Evolutionary conservation across 805 yeast species (phyloP).

Genomic region (Spathaspora girioi): DNA sequence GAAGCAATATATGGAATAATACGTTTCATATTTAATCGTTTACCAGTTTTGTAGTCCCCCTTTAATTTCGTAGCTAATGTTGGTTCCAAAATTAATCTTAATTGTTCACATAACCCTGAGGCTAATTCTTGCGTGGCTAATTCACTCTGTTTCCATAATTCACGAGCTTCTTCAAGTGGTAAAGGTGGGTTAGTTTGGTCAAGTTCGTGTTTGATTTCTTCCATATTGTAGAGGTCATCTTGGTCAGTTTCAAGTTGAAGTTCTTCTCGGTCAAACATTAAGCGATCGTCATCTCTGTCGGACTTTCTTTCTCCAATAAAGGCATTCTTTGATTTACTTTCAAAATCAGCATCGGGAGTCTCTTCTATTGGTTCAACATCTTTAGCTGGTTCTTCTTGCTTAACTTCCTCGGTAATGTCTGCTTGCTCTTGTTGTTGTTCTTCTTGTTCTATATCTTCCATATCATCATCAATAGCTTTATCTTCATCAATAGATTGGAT

Average conservation of each 20-base stretch:
- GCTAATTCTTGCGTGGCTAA: constrained; percentile 83
- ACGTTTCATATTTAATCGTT: constrained; percentile 93
- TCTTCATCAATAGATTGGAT: constrained; percentile 73
- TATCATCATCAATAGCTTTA: constrained; percentile 75
- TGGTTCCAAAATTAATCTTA: constrained; percentile 90
- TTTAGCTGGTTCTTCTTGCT: constrained; percentile 27
- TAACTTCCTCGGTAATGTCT: constrained; percentile 20
- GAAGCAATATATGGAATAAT: constrained; percentile 97
- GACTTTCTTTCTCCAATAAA: constrained; percentile 45
- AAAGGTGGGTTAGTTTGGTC: constrained; percentile 40
- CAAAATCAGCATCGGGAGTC: constrained; percentile 39
- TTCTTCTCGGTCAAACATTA: constrained; percentile 8
- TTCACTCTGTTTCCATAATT: constrained; percentile 81
- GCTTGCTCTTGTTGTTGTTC: constrained; percentile 9
- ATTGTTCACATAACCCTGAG: constrained; percentile 84
- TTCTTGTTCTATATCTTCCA: constrained; percentile 10
- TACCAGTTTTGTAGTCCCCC: constrained; percentile 97
- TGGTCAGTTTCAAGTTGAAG: constrained; percentile 14
- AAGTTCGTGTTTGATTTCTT: constrained; percentile 11
- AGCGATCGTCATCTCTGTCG: constrained; percentile 17
- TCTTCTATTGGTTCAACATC: constrained; percentile 22
- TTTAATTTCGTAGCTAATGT: constrained; percentile 90
- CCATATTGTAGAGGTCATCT: constrained; percentile 15
- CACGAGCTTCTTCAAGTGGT: constrained; percentile 62
- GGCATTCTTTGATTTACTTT: constrained; percentile 49